Evolutionary conservation across 805 yeast species (phyloP), one percentile per base, ranked within the genome.

Genomic region (Crinitomyces ghanaensis): DNA sequence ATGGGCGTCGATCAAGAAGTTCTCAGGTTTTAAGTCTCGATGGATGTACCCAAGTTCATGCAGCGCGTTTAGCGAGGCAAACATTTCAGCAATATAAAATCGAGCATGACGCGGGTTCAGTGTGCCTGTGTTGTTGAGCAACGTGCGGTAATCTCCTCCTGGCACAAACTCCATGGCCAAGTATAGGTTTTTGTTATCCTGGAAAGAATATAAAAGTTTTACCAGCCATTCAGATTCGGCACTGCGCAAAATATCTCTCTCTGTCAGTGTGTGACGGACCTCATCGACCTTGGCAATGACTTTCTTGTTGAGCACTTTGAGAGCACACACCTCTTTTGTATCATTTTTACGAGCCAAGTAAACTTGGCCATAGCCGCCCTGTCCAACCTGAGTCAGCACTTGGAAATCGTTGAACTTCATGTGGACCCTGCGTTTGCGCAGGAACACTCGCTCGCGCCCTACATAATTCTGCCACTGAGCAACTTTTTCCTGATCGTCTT

Each of bases 141-240:
- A 62, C 0, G 98, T 91, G 53, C 99, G 76, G 63, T 83, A 91
- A 54, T 91, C 99, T 34, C 99, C 99, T 38, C 99, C 99, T 6
- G 99, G 96, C n/a, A 91, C 98, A 57, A 82, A 91, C 56, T 91
- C 98, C 99, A 91, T 91, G 2, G 98, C 98, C 50, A 91, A 65
- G 48, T 83, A 91, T 19, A 91, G 81, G 50, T 80, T 81, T 41
- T 81, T 86, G 0, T 77, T 58, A 58, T 91, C 97, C 57, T 91
- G 99, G 62, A 91, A 91, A 2, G 97, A 95, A 54, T 91, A 91
- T 38, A 84, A 66, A 32, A 91, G 65, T 57, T 85, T 85, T 26
- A 91, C 98, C 24, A 91, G 65, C 99, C 99, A 91, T 39, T 85
- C 95, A 31, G 88, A 75, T 54, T 95, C 70, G 2, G 96, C 84